Base-by-base conservation (phyloP, 305 asterid genomes). In the Solanum chacoense region DNA sequence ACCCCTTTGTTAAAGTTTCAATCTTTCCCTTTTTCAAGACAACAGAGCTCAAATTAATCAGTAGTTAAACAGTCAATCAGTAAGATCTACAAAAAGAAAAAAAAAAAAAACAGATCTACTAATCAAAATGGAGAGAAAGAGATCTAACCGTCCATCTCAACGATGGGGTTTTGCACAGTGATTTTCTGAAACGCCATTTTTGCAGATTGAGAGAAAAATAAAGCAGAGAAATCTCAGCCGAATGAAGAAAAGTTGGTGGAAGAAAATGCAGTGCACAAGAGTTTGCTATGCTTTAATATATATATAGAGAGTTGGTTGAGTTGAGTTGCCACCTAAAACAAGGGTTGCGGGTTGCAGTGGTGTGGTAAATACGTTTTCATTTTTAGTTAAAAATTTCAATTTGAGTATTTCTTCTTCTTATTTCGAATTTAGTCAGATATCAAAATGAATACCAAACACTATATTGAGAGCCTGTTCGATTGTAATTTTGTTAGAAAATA, bases 141-240 rank as follows among this genome's bases (percentile, higher is more conserved):
- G 91, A 91, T 92, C 98, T 94, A 69, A 96, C 99, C 99, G 89
- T 96, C 99, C 99, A 96, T 96, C 94, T 96, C 99, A 32, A 96
- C 99, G 93, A 96, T 95, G 95, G 99, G 99, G 90, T 94, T 96
- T 93, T 94, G 93, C 83, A 96, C 98, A 93, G 93, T 94, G 95
- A 96, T 96, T 97, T 96, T 96, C 11, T 95, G 92, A 91, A 92
- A 90, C 9, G 93, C 94, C 99, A 96, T 96, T 20, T 11, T 83
- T 20, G 72, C 65, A 83, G 11, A 18, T 11, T 76, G 29, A 26
- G 85, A n/a, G n/a, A 26, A 26, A 11, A 42, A 24, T 3, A 8
- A 24, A 37, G n/a, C 2, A 78, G 7, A 16, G 14, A 38, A 16
- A 45, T 45, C 72, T 45, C 86, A 10, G 72, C 29, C 72, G 72